These are phyloP conservation scores for Pseudevernia furfuracea DNA, from an alignment of 495 filamentous ascomycete species.

Conservation along the genomic window DNA sequence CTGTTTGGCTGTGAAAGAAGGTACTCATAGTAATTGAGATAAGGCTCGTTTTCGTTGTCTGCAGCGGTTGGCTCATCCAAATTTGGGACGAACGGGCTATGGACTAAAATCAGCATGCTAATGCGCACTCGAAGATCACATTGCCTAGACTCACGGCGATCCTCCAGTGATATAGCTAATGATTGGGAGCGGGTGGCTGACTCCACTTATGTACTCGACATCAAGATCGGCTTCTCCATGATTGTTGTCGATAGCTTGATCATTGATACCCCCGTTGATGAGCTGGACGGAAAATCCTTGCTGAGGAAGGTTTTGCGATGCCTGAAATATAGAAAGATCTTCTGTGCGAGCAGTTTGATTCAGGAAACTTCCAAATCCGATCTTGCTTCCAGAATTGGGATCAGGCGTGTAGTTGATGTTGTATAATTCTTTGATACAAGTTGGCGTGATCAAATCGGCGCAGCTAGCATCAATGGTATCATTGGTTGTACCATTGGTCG, in stretches of 20 bases:
- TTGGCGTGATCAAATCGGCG: slow-evolving; percentile 42
- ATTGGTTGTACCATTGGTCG: not conserved
- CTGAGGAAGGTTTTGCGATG: slow-evolving; percentile 32
- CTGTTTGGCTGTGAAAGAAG: slow-evolving; percentile 52
- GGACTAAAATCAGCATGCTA: slow-evolving; percentile 2
- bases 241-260: slow-evolving; percentile 41
- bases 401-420: slow-evolving; percentile 39
- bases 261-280: slow-evolving; percentile 49
- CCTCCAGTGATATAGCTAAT: slow-evolving; percentile 50
- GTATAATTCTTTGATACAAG: slow-evolving; percentile 54
- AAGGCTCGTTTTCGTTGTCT: slow-evolving; percentile 67
- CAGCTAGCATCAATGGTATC: not conserved
- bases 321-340: slow-evolving; percentile 33
- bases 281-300: slow-evolving; percentile 51
- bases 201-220: slow-evolving; percentile 53
- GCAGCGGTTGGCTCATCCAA: slow-evolving; percentile 43
- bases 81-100: slow-evolving; percentile 49
- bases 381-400: slow-evolving; percentile 38
- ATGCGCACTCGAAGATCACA: too few species aligned
- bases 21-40: slow-evolving; percentile 69
- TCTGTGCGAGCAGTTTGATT: slow-evolving; percentile 39
- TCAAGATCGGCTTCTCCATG: slow-evolving; percentile 71
- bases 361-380: slow-evolving; percentile 53
- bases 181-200: slow-evolving; percentile 41
- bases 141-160: slow-evolving; percentile 33